A percentile compares a stretch with the other conserved stretches of the same genome.
Conservation (phyloP, 257 asterid genomes). For the Nicotiana undulata region DNA sequence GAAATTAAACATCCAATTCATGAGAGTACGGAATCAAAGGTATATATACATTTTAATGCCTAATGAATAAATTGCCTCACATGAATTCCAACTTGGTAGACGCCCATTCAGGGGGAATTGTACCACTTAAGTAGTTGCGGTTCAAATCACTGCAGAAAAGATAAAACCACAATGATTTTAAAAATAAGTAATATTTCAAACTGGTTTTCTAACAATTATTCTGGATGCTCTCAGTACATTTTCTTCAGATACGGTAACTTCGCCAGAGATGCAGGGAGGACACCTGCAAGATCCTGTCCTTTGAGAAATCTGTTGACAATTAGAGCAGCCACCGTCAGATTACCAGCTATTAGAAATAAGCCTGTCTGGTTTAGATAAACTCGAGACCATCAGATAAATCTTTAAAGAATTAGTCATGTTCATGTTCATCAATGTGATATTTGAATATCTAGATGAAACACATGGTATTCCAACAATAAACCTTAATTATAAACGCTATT, state of each 20-base stretch:
- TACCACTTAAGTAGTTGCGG: constrained; percentile 52
- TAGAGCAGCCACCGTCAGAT: background rate
- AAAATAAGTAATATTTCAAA: background rate
- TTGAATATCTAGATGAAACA: background rate
- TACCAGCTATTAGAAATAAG: background rate
- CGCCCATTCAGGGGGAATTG: constrained; percentile 61
- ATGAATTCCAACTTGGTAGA: constrained; percentile 29
- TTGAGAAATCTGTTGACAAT: constrained; percentile 29
- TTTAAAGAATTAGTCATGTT: background rate
- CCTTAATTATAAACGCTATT: background rate
- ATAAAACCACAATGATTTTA: background rate
- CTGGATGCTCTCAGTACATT: constrained; percentile 24
- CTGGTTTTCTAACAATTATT: background rate
- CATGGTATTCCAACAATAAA: background rate
- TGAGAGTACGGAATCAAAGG: background rate
- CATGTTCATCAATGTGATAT: background rate
- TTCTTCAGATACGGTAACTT: constrained; percentile 38
- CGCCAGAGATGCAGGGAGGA: constrained; percentile 49
- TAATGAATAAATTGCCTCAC: constrained; percentile 24
- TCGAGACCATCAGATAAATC: background rate
- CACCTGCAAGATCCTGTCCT: constrained; percentile 58
- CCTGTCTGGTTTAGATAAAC: background rate
- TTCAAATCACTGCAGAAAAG: constrained; percentile 37
- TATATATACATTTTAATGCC: background rate
- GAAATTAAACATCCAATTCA: constrained; percentile 4